Evolutionary conservation across 192 early-diverging fungal genomes (phyloP).

Genomic region (Linnemannia exigua): DNA sequence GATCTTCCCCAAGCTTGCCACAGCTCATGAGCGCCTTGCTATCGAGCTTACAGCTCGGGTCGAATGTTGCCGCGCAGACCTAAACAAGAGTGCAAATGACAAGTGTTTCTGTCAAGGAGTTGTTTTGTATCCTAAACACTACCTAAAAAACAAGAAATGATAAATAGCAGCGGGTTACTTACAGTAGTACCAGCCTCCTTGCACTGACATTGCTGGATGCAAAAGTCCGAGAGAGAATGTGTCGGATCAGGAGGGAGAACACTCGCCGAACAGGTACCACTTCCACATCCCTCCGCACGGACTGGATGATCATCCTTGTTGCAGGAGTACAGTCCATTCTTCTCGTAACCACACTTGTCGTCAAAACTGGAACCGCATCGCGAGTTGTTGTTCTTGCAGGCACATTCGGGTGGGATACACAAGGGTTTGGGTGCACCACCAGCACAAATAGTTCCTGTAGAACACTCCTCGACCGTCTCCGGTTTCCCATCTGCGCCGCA

Average conservation of each 20-base stretch:
- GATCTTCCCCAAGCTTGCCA: not conserved
- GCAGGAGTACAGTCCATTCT: not conserved
- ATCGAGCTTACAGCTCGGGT: not conserved
- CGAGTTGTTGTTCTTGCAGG: not conserved
- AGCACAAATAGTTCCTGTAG: no score
- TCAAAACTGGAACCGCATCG: conserved; percentile 1
- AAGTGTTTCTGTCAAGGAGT: not conserved
- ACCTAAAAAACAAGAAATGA: not conserved
- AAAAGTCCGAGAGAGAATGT: not conserved
- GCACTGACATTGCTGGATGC: not conserved
- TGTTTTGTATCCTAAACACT: not conserved
- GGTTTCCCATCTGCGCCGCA: not conserved
- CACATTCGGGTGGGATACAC: not conserved
- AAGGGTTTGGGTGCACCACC: no score
- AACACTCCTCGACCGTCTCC: not conserved
- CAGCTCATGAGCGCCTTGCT: not conserved
- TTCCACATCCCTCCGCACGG: not conserved
- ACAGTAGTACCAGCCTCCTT: not conserved
- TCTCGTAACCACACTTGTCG: not conserved
- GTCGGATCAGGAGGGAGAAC: not conserved
- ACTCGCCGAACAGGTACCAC: not conserved
- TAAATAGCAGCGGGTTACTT: not conserved
- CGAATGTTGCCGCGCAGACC: conserved; percentile 1
- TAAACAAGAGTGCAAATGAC: not conserved
- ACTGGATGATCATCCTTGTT: not conserved